phyloP scores from a whole-genome alignment of 371 early-diverging fungal genomes.

The Blakeslea trispora region DNA sequence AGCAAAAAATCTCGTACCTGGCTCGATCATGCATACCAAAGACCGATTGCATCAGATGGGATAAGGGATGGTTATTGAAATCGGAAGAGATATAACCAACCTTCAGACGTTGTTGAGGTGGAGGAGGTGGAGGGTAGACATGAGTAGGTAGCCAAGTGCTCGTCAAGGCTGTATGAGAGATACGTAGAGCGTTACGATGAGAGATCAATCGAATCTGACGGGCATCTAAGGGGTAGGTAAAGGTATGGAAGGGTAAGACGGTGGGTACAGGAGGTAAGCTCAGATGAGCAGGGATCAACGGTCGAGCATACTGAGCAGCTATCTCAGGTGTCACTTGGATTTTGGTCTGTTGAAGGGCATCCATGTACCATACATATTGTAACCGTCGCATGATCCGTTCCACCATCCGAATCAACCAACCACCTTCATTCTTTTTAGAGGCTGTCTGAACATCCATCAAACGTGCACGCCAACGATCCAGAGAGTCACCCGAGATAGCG shows the following conservation, averaged over 20 bases:
- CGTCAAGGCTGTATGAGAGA: conserved; percentile 67
- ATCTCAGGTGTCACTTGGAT: conserved; percentile 32
- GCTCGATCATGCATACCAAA: conserved; percentile 86
- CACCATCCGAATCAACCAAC: conserved; percentile 71
- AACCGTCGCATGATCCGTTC: conserved; percentile 64
- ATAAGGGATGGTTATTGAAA: conserved; percentile 90
- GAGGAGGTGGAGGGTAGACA: conserved; percentile 81
- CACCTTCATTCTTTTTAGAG: conserved; percentile 69
- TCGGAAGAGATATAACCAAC: conserved; percentile 92
- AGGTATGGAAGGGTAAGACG: conserved; percentile 92
- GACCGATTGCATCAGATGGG: conserved; percentile 93
- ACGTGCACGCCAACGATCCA: conserved; percentile 33
- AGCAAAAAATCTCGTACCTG: conserved; percentile 75
- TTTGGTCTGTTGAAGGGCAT: conserved; percentile 32
- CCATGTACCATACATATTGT: conserved; percentile 70
- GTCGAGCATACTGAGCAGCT: conserved; percentile 56
- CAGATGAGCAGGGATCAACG: conserved; percentile 59
- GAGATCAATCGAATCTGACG: conserved; percentile 87
- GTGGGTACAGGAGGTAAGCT: conserved; percentile 77
- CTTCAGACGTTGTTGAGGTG: conserved; percentile 62
- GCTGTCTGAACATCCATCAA: conserved; percentile 17
- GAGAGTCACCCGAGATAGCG: background rate
- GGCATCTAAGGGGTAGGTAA: conserved; percentile 84
- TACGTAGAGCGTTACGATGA: conserved; percentile 82
- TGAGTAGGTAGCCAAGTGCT: conserved; percentile 70